Percentiles rank a stretch among this genome's conserved stretches.
phyloP scores from a whole-genome alignment of 108 stramenopile species.

The Cyclotella choctawhatcheeana region DNA sequence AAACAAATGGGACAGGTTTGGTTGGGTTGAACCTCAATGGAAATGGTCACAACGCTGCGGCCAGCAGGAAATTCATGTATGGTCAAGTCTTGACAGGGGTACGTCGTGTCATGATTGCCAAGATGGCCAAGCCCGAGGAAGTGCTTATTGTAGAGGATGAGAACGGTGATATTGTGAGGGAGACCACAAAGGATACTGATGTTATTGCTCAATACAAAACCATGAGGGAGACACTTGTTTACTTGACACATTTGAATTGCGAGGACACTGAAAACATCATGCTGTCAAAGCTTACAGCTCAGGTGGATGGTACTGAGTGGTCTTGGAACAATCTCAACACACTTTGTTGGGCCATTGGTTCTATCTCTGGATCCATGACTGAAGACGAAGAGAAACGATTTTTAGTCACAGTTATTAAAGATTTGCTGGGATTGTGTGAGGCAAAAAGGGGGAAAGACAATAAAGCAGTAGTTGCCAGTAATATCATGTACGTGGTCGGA shows the following conservation, averaged over 20 bases:
- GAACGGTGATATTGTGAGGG: constrained; percentile 97
- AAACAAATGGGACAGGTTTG: constrained; percentile 29
- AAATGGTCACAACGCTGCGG: constrained; percentile 36
- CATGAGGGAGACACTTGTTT: constrained; percentile 97
- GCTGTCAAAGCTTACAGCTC: constrained; percentile 95
- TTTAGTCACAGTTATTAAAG: constrained; percentile 98
- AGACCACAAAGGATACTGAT: constrained; percentile 97
- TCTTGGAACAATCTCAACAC: constrained; percentile 96
- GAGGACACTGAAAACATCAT: constrained; percentile 99
- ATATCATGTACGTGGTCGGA: constrained; percentile 99
- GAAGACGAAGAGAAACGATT: constrained; percentile 99
- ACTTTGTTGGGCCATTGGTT: constrained; percentile 99
- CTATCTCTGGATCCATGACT: constrained; percentile 98
- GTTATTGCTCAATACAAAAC: constrained; percentile 99
- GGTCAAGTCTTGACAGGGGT: constrained; percentile 88
- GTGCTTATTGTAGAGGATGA: constrained; percentile 99
- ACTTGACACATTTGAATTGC: constrained; percentile 97
- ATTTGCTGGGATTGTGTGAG: constrained; percentile 95
- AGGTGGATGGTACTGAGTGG: constrained; percentile 92
- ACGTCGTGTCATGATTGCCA: constrained; percentile 95
- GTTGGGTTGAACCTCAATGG: constrained; percentile 52
- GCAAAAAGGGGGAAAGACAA: constrained; percentile 98
- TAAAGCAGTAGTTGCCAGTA: constrained; percentile 98
- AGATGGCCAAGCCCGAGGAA: constrained; percentile 99
- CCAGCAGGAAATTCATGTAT: constrained; percentile 82